These are phyloP conservation scores for Xylogone sp. DNA, from an alignment of 2,329 filamentous ascomycete genomes.

Conservation along the genomic window DNA sequence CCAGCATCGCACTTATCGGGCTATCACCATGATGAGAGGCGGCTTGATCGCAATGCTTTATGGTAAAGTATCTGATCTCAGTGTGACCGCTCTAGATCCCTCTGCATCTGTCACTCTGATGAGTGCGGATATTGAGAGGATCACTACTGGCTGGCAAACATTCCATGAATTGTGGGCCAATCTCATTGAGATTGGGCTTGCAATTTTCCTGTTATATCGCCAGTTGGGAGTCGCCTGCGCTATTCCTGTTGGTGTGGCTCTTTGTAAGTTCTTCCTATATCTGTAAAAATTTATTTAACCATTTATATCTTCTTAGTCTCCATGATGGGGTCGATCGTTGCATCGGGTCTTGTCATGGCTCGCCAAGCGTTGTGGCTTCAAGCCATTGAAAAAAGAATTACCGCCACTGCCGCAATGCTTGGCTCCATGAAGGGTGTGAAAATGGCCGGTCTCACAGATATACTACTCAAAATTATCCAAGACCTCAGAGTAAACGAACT, in stretches of 20 bases:
- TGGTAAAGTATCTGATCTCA: conserved; percentile 7
- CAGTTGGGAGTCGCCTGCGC: conserved; percentile 13
- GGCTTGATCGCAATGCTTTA: conserved; percentile 5
- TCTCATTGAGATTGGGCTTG: conserved; percentile 34
- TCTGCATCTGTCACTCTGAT: conserved; percentile 19
- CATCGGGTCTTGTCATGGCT: no score
- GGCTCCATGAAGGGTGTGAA: conserved; percentile 24
- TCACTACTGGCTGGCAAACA: conserved; percentile 21
- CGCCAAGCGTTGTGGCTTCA: conserved; percentile 15
- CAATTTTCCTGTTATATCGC: conserved; percentile 34
- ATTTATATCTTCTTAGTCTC: no score
- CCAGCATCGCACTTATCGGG: not conserved
- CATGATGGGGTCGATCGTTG: no score
- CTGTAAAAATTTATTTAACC: no score
- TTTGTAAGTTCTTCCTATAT: not conserved
- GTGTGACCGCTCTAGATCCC: conserved; percentile 8
- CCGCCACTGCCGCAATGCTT: conserved; percentile 16
- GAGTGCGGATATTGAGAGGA: conserved; percentile 22
- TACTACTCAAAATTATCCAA: conserved; percentile 27
- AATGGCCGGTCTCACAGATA: conserved; percentile 26
- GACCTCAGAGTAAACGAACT: conserved; percentile 24
- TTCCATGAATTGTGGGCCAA: conserved; percentile 37
- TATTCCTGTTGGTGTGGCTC: not conserved
- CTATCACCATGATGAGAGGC: conserved; percentile 7
- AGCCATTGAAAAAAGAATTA: conserved; percentile 16